Evolutionary conservation across 768 basidiomycete genomes (phyloP).

Genomic region (Lentinula sp.): DNA sequence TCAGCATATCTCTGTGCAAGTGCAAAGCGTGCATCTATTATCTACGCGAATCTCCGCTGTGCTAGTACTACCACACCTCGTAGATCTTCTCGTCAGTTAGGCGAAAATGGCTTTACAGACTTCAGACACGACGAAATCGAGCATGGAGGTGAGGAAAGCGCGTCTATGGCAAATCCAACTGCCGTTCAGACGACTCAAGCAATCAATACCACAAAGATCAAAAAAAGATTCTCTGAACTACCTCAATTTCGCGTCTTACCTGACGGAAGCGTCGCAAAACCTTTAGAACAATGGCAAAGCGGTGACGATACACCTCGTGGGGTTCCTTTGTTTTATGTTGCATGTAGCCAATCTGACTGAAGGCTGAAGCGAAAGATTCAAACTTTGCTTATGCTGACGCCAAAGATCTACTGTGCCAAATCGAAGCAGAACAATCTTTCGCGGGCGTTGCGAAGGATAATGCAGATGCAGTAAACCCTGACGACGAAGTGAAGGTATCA

Average conservation of each 20-base stretch:
- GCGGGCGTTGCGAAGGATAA: neutral
- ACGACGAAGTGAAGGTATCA: neutral
- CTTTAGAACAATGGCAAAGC: slow-evolving; percentile 36
- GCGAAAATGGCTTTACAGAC: neutral
- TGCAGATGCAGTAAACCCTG: neutral
- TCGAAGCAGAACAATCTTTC: neutral
- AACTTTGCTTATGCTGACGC: neutral
- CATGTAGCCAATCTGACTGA: neutral
- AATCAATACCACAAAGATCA: slow-evolving; percentile 18
- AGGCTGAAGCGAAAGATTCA: neutral
- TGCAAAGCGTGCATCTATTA: neutral
- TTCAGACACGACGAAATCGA: neutral
- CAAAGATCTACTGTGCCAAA: neutral
- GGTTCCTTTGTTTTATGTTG: neutral
- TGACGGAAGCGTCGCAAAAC: slow-evolving; percentile 35
- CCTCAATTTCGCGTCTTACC: slow-evolving; percentile 39
- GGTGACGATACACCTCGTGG: slow-evolving; percentile 15
- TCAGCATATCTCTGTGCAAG: neutral
- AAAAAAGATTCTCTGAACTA: slow-evolving; percentile 53
- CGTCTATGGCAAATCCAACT: neutral
- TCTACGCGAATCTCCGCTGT: too few species aligned
- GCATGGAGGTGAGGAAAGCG: neutral
- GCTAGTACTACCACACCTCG: too few species aligned
- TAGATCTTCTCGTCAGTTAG: neutral
- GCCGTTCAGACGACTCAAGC: neutral